These are phyloP conservation scores for Spergularia azorica DNA, from an alignment of 179 eudicot species.

Conservation along the genomic window DNA sequence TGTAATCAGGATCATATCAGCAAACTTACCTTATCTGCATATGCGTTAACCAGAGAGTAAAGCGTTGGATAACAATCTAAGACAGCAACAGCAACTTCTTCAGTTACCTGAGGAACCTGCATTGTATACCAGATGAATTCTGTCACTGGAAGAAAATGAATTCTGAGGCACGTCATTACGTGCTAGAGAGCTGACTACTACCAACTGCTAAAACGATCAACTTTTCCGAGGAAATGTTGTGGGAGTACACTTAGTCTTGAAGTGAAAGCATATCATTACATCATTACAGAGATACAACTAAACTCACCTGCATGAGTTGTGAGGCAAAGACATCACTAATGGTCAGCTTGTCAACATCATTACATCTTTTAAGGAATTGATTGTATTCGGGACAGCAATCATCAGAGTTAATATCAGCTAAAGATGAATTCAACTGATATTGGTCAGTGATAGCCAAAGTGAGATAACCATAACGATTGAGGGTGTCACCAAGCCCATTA, in stretches of 20 bases:
- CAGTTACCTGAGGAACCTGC: conserved; percentile 96
- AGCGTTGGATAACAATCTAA: conserved; percentile 84
- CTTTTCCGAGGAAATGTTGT: not conserved
- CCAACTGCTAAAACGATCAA: too few relatives aligned
- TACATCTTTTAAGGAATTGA: conserved; percentile 61
- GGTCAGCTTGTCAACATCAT: conserved; percentile 75
- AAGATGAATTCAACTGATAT: conserved; percentile 40
- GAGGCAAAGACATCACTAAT: conserved; percentile 87
- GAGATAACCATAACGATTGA: conserved; percentile 69
- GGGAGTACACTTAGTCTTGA: not conserved
- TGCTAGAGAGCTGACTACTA: too few relatives aligned
- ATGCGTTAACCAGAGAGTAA: conserved; percentile 72
- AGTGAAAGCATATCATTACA: not conserved
- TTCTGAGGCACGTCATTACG: not conserved
- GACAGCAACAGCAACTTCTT: conserved; percentile 83
- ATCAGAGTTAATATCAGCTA: conserved; percentile 23
- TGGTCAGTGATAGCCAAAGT: conserved; percentile 60
- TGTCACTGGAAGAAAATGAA: not conserved
- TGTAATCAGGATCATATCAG: not conserved
- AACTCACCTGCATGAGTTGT: conserved; percentile 91
- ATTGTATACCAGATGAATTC: conserved; percentile 26
- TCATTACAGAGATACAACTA: not conserved
- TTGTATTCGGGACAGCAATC: conserved; percentile 47
- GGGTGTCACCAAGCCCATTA: conserved; percentile 73
- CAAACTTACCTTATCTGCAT: conserved; percentile 71